Percentiles rank a stretch among this genome's conserved stretches.
Evolutionary conservation across 2,329 filamentous ascomycete species (phyloP).

Genomic region (Bipolaris bicolor): DNA sequence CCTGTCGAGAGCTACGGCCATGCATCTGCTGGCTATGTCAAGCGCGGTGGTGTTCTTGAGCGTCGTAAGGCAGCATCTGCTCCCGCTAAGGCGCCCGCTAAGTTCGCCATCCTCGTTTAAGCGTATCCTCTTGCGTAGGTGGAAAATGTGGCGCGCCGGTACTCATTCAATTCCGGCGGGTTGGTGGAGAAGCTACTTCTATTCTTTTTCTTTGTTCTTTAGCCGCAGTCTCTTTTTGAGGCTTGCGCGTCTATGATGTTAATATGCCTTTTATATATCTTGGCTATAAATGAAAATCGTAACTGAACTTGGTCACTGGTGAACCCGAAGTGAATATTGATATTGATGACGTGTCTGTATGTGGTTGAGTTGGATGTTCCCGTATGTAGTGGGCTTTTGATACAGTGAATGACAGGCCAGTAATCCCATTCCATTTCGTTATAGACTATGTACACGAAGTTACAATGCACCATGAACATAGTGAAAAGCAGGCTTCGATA

Average conservation of each 20-base stretch:
- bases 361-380: too few relatives aligned
- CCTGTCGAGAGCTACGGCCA: conserved; percentile 7
- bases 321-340: too few relatives aligned
- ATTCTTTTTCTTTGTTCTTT: not conserved
- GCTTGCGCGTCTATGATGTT: not conserved
- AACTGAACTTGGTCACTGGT: not conserved
- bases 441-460: not conserved
- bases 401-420: not conserved
- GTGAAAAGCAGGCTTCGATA: not conserved
- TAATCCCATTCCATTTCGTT: not conserved
- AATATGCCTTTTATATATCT: not conserved
- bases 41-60: conserved; percentile 32
- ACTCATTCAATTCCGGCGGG: not conserved
- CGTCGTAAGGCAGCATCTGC: conserved; percentile 18
- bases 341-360: too few relatives aligned
- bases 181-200: not conserved
- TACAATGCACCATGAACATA: not conserved
- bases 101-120: not conserved
- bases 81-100: not conserved
- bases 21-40: conserved; percentile 22
- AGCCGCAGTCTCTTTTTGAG: not conserved
- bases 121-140: not conserved
- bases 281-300: not conserved
- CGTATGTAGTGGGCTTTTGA: not conserved
- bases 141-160: not conserved